Base-by-base conservation (phyloP, 257 asterid species). In the Knoxia roxburghii region DNA sequence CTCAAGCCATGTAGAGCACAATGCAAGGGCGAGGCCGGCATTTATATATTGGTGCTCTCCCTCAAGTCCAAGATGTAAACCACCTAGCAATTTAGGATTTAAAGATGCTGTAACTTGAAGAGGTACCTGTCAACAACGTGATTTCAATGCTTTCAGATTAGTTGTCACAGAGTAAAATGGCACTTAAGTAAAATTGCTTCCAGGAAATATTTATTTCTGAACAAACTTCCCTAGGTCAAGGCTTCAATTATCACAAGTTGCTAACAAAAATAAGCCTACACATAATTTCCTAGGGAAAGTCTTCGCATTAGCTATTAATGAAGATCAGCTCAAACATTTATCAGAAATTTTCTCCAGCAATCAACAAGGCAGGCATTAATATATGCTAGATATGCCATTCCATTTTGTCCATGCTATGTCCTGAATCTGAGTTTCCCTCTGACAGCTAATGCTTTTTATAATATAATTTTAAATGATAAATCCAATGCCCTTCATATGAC, bases 1-100 rank as follows among this genome's bases (percentile, higher is more conserved):
- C 72, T 87, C 95, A 77, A 94, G 95, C 97, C 97, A 94, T 70
- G 96, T 88, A 70, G 96, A 85, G 83, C 97, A 85, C 68, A 94
- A 69, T 62, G 99, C 95, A 79, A 88, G 58, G 68, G 99, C 96
- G 71, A 94, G 99, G 55, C 93, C 97, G 73, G 99, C 99, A 83
- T 94, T 94, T 55, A 84, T 29, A 72, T 82, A 90, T 73, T 94
- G 99, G 81, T 94, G 99, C 75, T 94, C 96, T 55, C 99, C 99
- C 68, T 83, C 95, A 29, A 94, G 96, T 68, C 99, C 97, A 70
- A 94, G 96, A 80, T 86, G 84, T 68, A 64, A 56, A 64, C 90
- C 86, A 68, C 89, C 82, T 66, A 90, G 82, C 61, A 84, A 79
- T 69, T 75, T 73, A 46, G 93, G 86, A 79, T 90, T 92, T 77